phyloP scores from a whole-genome alignment of 306 rosid species.

The Cucumis hystrix region DNA sequence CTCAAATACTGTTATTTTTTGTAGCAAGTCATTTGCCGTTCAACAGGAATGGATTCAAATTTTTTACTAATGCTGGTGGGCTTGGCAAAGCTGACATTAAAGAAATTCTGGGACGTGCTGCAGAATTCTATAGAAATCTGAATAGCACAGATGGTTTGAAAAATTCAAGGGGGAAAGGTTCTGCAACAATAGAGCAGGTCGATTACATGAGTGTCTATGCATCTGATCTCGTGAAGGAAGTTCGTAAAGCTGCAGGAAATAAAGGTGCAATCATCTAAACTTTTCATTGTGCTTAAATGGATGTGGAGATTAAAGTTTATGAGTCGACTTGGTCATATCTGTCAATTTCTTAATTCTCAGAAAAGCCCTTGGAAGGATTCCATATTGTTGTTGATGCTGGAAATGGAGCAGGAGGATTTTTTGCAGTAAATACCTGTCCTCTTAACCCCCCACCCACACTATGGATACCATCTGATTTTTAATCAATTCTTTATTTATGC shows the following conservation, averaged over 20 bases:
- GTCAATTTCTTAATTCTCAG: slow-evolving; percentile 22
- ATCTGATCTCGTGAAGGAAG: slow-evolving; percentile 78
- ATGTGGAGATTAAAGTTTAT: slow-evolving; percentile 7
- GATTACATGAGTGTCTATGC: slow-evolving; percentile 79
- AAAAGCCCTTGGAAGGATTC: slow-evolving; percentile 88
- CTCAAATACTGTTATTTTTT: slow-evolving; percentile 1
- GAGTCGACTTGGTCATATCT: background rate
- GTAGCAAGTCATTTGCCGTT: slow-evolving; percentile 94
- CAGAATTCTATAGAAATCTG: slow-evolving; percentile 52
- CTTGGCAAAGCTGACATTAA: slow-evolving; percentile 88
- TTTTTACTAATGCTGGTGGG: slow-evolving; percentile 85
- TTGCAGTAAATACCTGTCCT: slow-evolving; percentile 40
- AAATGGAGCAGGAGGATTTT: slow-evolving; percentile 96
- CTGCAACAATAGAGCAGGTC: slow-evolving; percentile 34
- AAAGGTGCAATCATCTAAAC: slow-evolving; percentile 36
- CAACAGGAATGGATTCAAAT: slow-evolving; percentile 90
- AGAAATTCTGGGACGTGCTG: slow-evolving; percentile 80
- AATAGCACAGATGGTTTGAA: slow-evolving; percentile 32
- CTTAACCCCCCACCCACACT: background rate
- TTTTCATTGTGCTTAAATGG: slow-evolving; percentile 11
- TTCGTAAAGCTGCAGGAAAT: slow-evolving; percentile 79
- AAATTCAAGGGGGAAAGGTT: slow-evolving; percentile 38
- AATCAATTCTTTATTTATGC: background rate
- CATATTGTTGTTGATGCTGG: slow-evolving; percentile 95
- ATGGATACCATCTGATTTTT: background rate